Evolutionary conservation across 2,329 filamentous ascomycete species (phyloP), one percentile per base, ranked within the genome.

Genomic region (Colletotrichum endophyticum): DNA sequence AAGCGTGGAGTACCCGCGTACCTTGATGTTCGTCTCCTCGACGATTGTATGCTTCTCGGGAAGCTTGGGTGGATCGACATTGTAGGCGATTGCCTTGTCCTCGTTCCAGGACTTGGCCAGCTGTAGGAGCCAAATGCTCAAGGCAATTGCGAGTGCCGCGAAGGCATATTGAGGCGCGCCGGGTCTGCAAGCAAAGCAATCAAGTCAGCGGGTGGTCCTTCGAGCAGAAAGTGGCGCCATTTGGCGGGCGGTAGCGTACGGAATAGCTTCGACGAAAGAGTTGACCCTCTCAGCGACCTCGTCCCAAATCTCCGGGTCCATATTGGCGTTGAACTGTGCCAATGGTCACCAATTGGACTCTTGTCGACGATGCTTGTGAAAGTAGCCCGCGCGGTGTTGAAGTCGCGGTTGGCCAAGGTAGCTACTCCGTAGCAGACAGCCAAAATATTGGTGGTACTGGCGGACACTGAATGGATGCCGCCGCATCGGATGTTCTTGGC

Each of bases 21-120:
- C 89, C 85, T 93, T 94, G 82, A 95, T 88, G 22, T 88, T 88
- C 2, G 93, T 89, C 44, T 89, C 83, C 16, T 92, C 88, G 44
- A 95, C 87, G 39, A 91, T 87, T 79, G 89, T 88, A 66, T 89
- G 87, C 72, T 91, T 88, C 83, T 89, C 86, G 70, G 92, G 91
- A 78, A 90, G 84, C 83, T 91, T 91, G n/a, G 94, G 93, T 57
- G 89, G 81, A 7, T 91, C 88, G 34, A 95, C 89, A 62, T 84
- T 85, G 85, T 94, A 96, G 39, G 86, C 87, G 57, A 92, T 89
- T 11, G 90, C 86, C 78, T 80, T 82, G 70, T 86, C 85, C 56
- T 84, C 81, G 72, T 85, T 82, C 61, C 80, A 79, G 27, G 75
- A 70, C 76, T 81, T 77, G 59, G 81, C 78, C 66, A 81, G 32